These are phyloP conservation scores for Irpex sp. DNA, from an alignment of 1,284 basidiomycete genomes.

Conservation along the genomic window DNA sequence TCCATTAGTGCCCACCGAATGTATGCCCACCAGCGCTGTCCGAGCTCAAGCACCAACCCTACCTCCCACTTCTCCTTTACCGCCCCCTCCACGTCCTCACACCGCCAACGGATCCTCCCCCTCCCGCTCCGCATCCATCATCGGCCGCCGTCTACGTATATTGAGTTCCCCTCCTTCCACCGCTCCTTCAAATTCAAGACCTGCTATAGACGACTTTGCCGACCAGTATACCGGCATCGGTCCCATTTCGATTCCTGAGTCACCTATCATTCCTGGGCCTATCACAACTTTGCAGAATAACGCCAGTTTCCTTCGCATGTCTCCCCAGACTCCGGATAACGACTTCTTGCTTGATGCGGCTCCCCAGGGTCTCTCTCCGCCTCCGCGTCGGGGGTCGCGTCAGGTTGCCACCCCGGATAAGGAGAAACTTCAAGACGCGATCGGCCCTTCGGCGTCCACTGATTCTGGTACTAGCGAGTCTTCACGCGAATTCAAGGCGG, in stretches of 20 bases:
- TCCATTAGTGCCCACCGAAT: background rate
- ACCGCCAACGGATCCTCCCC: constrained; percentile 21
- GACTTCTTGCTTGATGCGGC: background rate
- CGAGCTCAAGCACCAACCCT: constrained; percentile 38
- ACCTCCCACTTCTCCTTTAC: constrained; percentile 40
- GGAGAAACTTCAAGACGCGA: constrained; percentile 17
- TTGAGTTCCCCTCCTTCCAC: constrained; percentile 51
- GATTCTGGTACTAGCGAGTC: background rate
- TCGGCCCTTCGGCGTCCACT: background rate
- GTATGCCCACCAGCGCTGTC: constrained; percentile 34
- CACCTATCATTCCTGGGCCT: constrained; percentile 39
- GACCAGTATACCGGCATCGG: background rate
- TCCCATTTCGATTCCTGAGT: constrained; percentile 1
- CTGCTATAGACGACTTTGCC: background rate
- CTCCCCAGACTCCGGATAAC: constrained; percentile 36
- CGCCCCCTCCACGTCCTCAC: constrained; percentile 25
- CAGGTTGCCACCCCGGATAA: constrained; percentile 29
- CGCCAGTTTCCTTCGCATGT: constrained; percentile 52
- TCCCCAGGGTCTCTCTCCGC: constrained; percentile 48
- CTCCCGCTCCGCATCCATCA: constrained; percentile 34
- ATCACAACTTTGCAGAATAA: constrained; percentile 53
- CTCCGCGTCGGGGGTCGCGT: constrained; percentile 52
- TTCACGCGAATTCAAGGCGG: background rate
- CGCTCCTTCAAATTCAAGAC: constrained; percentile 16
- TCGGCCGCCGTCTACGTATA: constrained; percentile 60